Base-by-base conservation (phyloP, 208 protist genomes). In the Trypanosoma caninum region DNA sequence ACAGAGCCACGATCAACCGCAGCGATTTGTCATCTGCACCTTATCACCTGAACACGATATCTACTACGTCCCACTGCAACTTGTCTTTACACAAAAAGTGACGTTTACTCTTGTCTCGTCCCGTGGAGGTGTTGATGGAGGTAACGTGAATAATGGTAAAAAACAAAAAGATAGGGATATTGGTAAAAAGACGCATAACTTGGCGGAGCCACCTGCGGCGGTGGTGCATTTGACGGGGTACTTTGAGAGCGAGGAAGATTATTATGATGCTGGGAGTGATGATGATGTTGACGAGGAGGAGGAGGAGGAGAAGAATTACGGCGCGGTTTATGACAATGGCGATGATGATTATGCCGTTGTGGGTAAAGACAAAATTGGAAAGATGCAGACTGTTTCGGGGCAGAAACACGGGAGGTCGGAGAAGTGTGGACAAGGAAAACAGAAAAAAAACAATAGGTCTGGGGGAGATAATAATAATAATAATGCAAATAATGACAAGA, bases 151-250 rank as follows among this genome's bases (percentile, higher is more conserved):
- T 13, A 33, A 13, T 16, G 41, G 56, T 50, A 0, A 23, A 18
- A 16, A 3, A 57, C 5, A 22, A 3, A 37, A 18, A 38, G n/a
- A 51, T 6, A 41, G 58, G 22, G 18, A 44, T 22, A 55, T 58
- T 35, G 22, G 22, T 41, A 51, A 41, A 2, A 48, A 22, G 2
- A 2, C 52, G 14, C 11, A 56, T 46, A n/a, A 13, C 11, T 13
- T 8, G 27, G 6, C 13, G 8, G 13, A 8, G 42, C 3, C 2
- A 22, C 18, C 20, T n/a, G 42, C 7, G 59, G 50, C 5, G 31
- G 75, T 72, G n/a, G 72, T 92, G 33, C 85, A 92, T 40, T 65
- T 92, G 10, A 92, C 79, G 1, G 85, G 85, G 1, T 92, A 92
- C 68, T 92, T 78, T 52, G 85, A 92, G 74, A 58, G 54, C 46